These are phyloP conservation scores for Favolaschia claudopus DNA, from an alignment of 768 basidiomycete species.

Conservation along the genomic window DNA sequence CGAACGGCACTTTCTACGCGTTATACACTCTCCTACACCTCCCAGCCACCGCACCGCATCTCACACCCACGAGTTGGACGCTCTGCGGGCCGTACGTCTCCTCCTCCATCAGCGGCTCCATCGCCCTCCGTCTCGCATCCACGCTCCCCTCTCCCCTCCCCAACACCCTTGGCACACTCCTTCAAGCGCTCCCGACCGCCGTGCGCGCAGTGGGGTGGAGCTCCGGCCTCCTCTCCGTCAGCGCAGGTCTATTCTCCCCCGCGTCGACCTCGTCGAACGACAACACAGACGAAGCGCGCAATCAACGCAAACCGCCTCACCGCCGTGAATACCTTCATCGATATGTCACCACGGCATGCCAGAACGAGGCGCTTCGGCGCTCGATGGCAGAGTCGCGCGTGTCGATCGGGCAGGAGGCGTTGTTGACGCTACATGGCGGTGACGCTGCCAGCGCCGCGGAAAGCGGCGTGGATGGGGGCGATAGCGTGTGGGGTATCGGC, in stretches of 20 bases:
- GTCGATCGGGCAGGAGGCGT: conserved; percentile 25
- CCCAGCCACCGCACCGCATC: not conserved
- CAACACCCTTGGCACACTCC: conserved; percentile 15
- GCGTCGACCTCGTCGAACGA: not conserved
- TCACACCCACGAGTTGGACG: conserved; percentile 17
- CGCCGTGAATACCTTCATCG: conserved; percentile 17
- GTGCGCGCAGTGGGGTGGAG: conserved; percentile 11
- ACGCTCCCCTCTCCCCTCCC: conserved; percentile 16
- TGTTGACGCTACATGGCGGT: conserved; percentile 5
- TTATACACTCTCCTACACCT: conserved; percentile 21
- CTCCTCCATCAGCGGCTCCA: conserved; percentile 13
- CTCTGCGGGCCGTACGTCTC: conserved; percentile 19
- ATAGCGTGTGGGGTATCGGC: conserved; percentile 22
- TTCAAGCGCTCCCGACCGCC: conserved; percentile 14
- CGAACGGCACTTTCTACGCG: conserved; percentile 25
- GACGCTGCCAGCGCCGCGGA: not conserved
- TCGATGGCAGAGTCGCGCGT: conserved; percentile 5
- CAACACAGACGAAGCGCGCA: not conserved
- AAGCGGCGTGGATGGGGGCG: not conserved
- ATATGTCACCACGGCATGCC: not conserved
- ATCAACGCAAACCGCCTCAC: conserved; percentile 11
- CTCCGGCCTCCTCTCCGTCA: conserved; percentile 11
- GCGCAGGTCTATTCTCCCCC: not conserved
- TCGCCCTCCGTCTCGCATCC: conserved; percentile 13
- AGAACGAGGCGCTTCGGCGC: conserved; percentile 1